phyloP scores from a whole-genome alignment of 805 yeast genomes.

The Hermanozyma aechmeae region DNA sequence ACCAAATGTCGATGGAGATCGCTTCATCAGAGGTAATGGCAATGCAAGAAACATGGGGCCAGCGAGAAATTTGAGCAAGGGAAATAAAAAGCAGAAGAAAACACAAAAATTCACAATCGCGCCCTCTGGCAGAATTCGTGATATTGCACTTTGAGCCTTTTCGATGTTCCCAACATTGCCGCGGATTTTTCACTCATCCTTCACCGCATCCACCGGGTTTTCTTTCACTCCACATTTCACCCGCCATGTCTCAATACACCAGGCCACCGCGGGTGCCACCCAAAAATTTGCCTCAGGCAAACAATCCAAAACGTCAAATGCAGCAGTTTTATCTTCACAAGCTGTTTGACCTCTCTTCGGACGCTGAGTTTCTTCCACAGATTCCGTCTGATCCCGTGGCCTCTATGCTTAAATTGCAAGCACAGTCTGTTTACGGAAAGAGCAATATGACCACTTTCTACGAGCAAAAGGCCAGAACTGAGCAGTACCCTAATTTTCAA shows the following conservation, averaged over 20 bases:
- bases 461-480: neutral
- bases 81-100: too few relatives aligned
- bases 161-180: too few relatives aligned
- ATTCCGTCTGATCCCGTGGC: constrained; percentile 13
- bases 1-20: too few relatives aligned
- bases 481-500: neutral
- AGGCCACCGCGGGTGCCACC: neutral
- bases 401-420: constrained; percentile 8
- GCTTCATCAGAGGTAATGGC: too few relatives aligned
- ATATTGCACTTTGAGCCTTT: too few relatives aligned
- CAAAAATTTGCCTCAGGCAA: constrained; percentile 6
- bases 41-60: too few relatives aligned
- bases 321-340: constrained; percentile 46
- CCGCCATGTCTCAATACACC: neutral
- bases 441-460: constrained; percentile 5
- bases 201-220: neutral
- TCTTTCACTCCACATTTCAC: neutral
- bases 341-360: constrained; percentile 65
- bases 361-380: constrained; percentile 46
- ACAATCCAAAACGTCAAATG: constrained; percentile 18
- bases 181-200: constrained; percentile 11
- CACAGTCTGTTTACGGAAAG: constrained; percentile 4
- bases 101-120: too few relatives aligned
- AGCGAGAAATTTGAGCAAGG: too few relatives aligned
- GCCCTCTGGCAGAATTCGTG: too few relatives aligned